These are phyloP conservation scores for Phyllosticta capitalensis DNA, from an alignment of 2,329 filamentous ascomycete genomes.

Conservation along the genomic window DNA sequence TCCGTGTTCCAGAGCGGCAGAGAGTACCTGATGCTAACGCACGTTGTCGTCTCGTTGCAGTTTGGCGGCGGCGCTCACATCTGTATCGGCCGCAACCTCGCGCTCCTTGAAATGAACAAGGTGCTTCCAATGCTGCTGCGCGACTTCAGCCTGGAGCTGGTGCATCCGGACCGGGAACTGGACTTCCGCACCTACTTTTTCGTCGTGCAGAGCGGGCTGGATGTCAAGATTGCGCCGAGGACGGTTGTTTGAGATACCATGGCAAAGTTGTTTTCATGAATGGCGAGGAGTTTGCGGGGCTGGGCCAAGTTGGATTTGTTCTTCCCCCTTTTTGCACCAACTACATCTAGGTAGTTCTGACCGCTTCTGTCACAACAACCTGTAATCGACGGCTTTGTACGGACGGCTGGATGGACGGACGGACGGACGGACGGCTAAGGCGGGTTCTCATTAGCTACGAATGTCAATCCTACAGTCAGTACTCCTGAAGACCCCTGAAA, in stretches of 20 bases:
- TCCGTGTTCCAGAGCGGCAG: no score
- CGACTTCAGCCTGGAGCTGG: conserved; percentile 37
- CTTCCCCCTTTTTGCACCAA: not conserved
- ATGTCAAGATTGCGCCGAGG: conserved; percentile 40
- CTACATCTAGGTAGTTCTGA: not conserved
- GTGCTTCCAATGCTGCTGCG: conserved; percentile 20
- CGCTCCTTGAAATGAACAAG: conserved; percentile 22
- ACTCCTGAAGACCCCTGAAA: not conserved
- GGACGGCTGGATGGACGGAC: no score
- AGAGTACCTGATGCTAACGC: not conserved
- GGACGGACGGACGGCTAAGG: not conserved
- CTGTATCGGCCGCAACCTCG: conserved; percentile 25
- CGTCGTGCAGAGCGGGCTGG: conserved; percentile 48
- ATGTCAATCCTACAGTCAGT: not conserved
- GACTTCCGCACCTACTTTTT: conserved; percentile 50
- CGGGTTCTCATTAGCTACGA: not conserved
- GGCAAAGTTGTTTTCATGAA: not conserved
- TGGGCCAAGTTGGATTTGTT: not conserved
- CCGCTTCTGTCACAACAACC: not conserved
- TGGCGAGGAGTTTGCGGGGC: not conserved
- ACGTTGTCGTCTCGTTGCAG: not conserved
- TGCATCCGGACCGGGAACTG: conserved; percentile 41
- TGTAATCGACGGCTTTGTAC: not conserved
- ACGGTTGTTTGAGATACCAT: not conserved
- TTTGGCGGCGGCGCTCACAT: conserved; percentile 27